These are phyloP conservation scores for Rubroboletus satanas DNA, from an alignment of 768 basidiomycete genomes.

Conservation along the genomic window DNA sequence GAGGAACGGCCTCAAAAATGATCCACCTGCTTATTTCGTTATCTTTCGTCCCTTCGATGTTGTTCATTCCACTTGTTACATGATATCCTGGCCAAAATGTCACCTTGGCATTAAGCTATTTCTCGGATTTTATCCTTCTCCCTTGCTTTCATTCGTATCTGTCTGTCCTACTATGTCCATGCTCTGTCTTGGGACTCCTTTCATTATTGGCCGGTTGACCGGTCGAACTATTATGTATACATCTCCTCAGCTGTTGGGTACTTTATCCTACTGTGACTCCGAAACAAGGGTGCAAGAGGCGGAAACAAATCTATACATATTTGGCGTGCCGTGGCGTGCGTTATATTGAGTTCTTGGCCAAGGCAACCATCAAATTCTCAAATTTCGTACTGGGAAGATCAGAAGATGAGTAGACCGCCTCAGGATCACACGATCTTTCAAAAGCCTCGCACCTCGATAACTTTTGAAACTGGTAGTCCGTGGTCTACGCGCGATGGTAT, in stretches of 20 bases:
- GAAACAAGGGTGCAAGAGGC: not conserved
- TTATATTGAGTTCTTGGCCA: not conserved
- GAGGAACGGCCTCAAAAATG: not conserved
- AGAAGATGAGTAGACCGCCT: not conserved
- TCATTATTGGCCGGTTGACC: too few species aligned
- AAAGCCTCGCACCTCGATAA: slow-evolving; percentile 16
- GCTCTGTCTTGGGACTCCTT: too few species aligned
- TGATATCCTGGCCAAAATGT: not conserved
- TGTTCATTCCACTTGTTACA: not conserved
- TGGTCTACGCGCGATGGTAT: slow-evolving; percentile 2
- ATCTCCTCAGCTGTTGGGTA: not conserved
- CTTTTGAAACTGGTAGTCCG: slow-evolving; percentile 16
- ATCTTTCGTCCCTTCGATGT: not conserved
- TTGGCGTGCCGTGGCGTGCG: not conserved
- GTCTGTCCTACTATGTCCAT: not conserved
- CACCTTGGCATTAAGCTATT: not conserved
- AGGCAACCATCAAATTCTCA: slow-evolving; percentile 27
- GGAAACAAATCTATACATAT: slow-evolving; percentile 3
- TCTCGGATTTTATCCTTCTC: not conserved
- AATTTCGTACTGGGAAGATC: slow-evolving; percentile 8
- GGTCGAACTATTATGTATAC: not conserved
- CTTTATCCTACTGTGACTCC: not conserved
- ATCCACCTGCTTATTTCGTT: not conserved
- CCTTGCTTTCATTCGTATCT: not conserved
- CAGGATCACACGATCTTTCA: not conserved